Percentiles rank a stretch among this genome's conserved stretches.
Conservation (phyloP, 805 yeast species). For the Hanseniaspora pseudoguilliermondii region DNA sequence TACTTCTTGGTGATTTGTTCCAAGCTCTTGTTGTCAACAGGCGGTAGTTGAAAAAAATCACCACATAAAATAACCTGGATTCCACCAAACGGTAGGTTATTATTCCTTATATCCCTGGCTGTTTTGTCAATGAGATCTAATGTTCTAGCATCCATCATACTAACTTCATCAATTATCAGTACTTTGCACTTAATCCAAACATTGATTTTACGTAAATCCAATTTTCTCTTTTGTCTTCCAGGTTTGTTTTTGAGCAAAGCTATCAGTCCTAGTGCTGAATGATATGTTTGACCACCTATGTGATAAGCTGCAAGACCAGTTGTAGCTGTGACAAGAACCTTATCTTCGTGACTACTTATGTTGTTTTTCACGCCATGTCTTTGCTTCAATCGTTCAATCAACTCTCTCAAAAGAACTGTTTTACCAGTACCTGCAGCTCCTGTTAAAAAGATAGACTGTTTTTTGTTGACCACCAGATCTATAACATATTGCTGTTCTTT, state of each 20-base stretch:
- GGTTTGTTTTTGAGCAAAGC: slow-evolving; percentile 44
- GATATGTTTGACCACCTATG: slow-evolving; percentile 82
- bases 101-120: slow-evolving; percentile 45
- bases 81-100: slow-evolving; percentile 71
- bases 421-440: slow-evolving; percentile 88
- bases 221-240: slow-evolving; percentile 38
- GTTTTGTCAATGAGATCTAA: slow-evolving; percentile 62
- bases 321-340: slow-evolving; percentile 83
- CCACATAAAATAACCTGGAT: slow-evolving; percentile 82
- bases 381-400: slow-evolving; percentile 44
- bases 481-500: slow-evolving; percentile 57
- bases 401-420: slow-evolving; percentile 50
- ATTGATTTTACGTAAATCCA: slow-evolving; percentile 31
- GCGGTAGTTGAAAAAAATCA: slow-evolving; percentile 94
- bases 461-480: slow-evolving; percentile 21
- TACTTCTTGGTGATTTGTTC: slow-evolving; percentile 18
- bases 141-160: slow-evolving; percentile 78
- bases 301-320: slow-evolving; percentile 94
- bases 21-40: slow-evolving; percentile 33
- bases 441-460: slow-evolving; percentile 43
- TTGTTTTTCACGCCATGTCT: neutral
- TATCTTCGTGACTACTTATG: slow-evolving; percentile 22
- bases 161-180: slow-evolving; percentile 78
- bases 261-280: slow-evolving; percentile 77
- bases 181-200: slow-evolving; percentile 62